phyloP scores from a whole-genome alignment of 164 flowering plant species.

The Annona cherimola region DNA sequence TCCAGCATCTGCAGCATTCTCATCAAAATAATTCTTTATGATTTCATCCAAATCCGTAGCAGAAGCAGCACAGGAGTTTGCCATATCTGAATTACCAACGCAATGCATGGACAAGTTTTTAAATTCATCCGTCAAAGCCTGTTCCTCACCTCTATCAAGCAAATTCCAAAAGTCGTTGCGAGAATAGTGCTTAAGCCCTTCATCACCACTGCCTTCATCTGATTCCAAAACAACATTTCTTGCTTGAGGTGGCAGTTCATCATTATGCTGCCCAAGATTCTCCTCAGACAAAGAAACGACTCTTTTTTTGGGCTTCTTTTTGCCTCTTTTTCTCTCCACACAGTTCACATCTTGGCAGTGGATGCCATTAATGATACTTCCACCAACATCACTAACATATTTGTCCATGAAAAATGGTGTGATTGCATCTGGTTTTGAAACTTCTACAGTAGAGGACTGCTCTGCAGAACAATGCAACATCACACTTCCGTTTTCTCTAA shows the following conservation, averaged over 20 bases:
- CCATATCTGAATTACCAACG: conserved; percentile 5
- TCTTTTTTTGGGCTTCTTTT: conserved; percentile 43
- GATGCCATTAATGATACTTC: conserved; percentile 15
- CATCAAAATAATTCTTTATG: conserved; percentile 38
- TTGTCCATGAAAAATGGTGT: conserved; percentile 5
- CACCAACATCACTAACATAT: conserved; percentile 13
- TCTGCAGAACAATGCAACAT: conserved; percentile 12
- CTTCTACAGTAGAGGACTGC: conserved; percentile 13
- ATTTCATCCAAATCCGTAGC: conserved; percentile 25
- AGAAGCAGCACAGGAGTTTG: neutral
- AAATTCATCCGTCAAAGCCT: conserved; percentile 1
- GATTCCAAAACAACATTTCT: conserved; percentile 25
- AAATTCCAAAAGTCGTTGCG: conserved; percentile 2
- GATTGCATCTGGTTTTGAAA: conserved; percentile 10
- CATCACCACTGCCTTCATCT: conserved; percentile 15
- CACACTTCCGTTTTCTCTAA: conserved; percentile 22
- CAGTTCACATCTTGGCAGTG: conserved; percentile 22
- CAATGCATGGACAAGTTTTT: conserved; percentile 2
- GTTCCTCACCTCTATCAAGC: conserved; percentile 9
- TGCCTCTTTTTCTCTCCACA: conserved; percentile 33
- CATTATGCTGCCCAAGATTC: conserved; percentile 11
- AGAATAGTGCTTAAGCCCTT: conserved; percentile 9
- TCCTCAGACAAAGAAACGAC: conserved; percentile 37
- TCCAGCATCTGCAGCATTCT: conserved; percentile 40
- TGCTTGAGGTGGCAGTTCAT: conserved; percentile 16